Evolutionary conservation across 768 basidiomycete species (phyloP).

Genomic region (Lactarius deliciosus): DNA sequence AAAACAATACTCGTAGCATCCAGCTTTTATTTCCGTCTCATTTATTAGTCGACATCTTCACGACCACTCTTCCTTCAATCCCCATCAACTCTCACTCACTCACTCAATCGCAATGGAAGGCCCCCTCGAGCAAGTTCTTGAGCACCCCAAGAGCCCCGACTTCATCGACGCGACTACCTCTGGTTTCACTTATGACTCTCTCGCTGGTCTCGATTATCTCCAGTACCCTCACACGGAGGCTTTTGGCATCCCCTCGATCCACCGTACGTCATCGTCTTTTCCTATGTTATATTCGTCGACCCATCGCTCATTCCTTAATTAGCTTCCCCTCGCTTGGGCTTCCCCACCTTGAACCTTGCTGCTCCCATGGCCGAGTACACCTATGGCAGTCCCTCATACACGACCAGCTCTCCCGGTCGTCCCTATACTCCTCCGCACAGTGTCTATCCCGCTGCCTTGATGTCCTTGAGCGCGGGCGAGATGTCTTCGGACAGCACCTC

Average conservation of each 20-base stretch:
- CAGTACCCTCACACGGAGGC: constrained; percentile 62
- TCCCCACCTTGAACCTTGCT: constrained; percentile 59
- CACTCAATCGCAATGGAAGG: constrained; percentile 43
- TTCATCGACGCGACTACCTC: constrained; percentile 47
- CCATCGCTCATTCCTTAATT: constrained; percentile 19
- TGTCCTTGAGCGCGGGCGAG: constrained; percentile 68
- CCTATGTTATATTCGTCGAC: constrained; percentile 25
- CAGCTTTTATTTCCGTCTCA: constrained; percentile 31
- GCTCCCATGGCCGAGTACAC: constrained; percentile 60
- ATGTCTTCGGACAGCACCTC: constrained; percentile 72
- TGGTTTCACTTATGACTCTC: constrained; percentile 46
- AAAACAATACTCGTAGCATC: constrained; percentile 21
- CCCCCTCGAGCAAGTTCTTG: constrained; percentile 47
- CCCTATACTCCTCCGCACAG: constrained; percentile 69
- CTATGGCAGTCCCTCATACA: constrained; percentile 55
- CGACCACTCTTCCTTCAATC: constrained; percentile 28
- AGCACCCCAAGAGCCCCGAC: constrained; percentile 50
- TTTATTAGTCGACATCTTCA: constrained; percentile 32
- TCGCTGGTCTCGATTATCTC: constrained; percentile 56
- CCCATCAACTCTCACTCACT: constrained; percentile 19
- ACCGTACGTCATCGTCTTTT: constrained; percentile 48
- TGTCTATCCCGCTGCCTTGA: constrained; percentile 72
- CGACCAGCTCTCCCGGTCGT: constrained; percentile 52
- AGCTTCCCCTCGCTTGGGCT: constrained; percentile 59
- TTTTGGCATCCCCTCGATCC: constrained; percentile 60